Evolutionary conservation across 2,329 filamentous ascomycete species (phyloP), one percentile per base, ranked within the genome.

Genomic region (Alternaria alternata): DNA sequence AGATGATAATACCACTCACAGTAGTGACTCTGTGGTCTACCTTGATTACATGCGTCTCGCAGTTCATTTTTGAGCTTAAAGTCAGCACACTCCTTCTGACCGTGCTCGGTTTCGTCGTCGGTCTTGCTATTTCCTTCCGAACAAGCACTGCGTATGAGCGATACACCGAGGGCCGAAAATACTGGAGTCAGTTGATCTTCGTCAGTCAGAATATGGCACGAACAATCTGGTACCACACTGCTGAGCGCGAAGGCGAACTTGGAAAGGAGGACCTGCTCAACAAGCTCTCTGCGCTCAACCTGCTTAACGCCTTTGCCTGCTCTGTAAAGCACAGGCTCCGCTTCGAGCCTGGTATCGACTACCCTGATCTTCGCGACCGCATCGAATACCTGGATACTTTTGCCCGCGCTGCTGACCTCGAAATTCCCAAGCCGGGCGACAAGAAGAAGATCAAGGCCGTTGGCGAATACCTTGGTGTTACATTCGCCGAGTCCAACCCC

Each of bases 281-380:
- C 55, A 94, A 94, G 78, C 74, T 92, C 79, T 81, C 88, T 16
- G 88, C 88, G 7, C 86, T 95, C 77, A 94, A 95, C 75, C 83
- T 95, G 7, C 84, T 95, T 64, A 85, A 92, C 28, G 90, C 91
- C 3, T 95, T 91, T 69, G 86, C 91, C n/a, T 83, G 91, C 18
- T 81, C 92, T 2, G 83, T 96, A 60, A 94, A 94, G 81, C 92
- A 95, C 79, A 89, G 88, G 70, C 86, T 96, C 32, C 91, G 92
- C 32, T 94, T 94, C 75, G 92, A 96, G 75, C 92, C 92, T 1
- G 92, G 91, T 69, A 88, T 89, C 34, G 86, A 89, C 54, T 94
- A 95, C 75, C 85, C 89, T 1, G 92, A 95, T 71, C 82, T 96
- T 5, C 81, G 86, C 38, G 86, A 89, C 20, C 83, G 93, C 14